Conservation (phyloP, 1,284 basidiomycete genomes). For the Amanita bisporigera region DNA sequence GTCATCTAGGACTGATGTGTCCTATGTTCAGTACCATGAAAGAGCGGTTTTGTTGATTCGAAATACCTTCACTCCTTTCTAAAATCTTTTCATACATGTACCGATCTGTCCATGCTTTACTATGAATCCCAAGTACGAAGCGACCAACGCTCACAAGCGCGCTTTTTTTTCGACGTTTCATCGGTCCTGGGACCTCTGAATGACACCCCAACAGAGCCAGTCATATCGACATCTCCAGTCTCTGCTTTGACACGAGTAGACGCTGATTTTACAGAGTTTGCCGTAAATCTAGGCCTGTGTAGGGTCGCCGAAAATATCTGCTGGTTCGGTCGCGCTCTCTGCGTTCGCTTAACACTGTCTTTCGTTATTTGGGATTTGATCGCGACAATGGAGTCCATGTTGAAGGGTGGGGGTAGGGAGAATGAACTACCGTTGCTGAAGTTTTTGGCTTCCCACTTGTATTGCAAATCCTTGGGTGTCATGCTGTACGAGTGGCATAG, state of each 20-base stretch:
- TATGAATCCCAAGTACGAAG: not conserved
- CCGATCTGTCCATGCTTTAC: constrained; percentile 59
- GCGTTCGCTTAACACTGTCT: not conserved
- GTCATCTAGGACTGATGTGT: constrained; percentile 71
- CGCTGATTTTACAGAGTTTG: constrained; percentile 18
- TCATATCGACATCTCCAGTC: not conserved
- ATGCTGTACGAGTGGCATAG: constrained; percentile 71
- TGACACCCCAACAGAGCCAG: constrained; percentile 50
- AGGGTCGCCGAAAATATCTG: constrained; percentile 5
- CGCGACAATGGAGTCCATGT: constrained; percentile 52
- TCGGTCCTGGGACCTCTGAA: constrained; percentile 55
- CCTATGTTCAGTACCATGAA: constrained; percentile 7
- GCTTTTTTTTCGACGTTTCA: constrained; percentile 48
- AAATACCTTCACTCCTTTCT: constrained; percentile 78
- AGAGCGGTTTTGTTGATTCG: not conserved
- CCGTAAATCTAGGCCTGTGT: not conserved
- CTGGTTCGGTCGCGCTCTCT: constrained; percentile 10
- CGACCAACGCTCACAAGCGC: constrained; percentile 56
- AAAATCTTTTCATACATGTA: constrained; percentile 94
- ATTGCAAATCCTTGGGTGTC: constrained; percentile 61
- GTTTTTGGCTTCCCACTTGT: constrained; percentile 72
- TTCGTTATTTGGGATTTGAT: constrained; percentile 35
- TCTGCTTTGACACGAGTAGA: not conserved
- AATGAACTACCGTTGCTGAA: constrained; percentile 26
- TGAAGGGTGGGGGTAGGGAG: constrained; percentile 53